phyloP scores from a whole-genome alignment of 176 grass and related monocot species.

The Pontederia crassipes region DNA sequence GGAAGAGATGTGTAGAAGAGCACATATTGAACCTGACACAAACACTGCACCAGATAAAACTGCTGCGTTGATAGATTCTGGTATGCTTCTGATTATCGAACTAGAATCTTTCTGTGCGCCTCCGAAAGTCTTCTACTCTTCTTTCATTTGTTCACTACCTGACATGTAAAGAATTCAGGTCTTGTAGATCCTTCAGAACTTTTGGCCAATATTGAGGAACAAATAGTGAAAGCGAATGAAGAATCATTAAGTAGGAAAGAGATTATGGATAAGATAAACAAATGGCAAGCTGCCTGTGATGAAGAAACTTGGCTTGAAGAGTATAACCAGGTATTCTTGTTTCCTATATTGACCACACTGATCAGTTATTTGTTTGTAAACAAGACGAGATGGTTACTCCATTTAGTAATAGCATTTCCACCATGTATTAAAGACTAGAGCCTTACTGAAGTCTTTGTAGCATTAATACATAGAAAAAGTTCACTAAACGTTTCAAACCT shows the following conservation, averaged over 20 bases:
- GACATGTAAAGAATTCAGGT: conserved; percentile 30
- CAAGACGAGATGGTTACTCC: no score
- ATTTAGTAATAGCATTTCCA: no score
- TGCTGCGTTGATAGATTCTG: conserved; percentile 73
- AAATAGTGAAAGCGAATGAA: conserved; percentile 82
- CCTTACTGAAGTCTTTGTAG: no score
- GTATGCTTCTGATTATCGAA: conserved; percentile 28
- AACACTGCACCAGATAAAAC: conserved; percentile 74
- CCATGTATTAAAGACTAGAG: no score
- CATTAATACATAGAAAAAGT: no score
- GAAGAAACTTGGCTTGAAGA: conserved; percentile 95
- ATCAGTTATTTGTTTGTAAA: no score
- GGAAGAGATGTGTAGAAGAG: conserved; percentile 79
- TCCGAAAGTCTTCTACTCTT: not conserved
- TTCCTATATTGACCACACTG: not conserved
- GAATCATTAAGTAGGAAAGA: conserved; percentile 79
- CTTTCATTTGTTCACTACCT: conserved; percentile 11
- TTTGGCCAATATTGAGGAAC: conserved; percentile 67
- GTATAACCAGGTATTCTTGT: conserved; percentile 72
- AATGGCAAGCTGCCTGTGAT: conserved; percentile 87
- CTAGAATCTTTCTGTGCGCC: not conserved
- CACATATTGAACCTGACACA: conserved; percentile 79
- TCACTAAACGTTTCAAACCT: no score
- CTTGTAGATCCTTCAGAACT: conserved; percentile 73
- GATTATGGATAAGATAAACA: conserved; percentile 88